phyloP scores from a whole-genome alignment of 164 flowering plant species.

The Euptelea pleiosperma region DNA sequence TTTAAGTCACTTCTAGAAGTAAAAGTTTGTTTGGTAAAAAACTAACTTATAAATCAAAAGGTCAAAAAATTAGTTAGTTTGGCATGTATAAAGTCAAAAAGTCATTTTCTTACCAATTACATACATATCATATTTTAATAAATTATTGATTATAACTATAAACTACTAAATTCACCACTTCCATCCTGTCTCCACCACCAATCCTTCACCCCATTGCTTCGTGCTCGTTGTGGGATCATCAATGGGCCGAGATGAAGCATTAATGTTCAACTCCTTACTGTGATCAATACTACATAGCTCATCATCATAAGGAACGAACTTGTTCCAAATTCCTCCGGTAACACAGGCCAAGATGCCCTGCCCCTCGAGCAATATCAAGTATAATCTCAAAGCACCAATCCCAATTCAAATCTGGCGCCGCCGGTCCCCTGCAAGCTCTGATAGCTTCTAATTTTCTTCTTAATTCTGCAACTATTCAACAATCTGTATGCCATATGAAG shows the following conservation, averaged over 20 bases:
- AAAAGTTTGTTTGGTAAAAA: no score
- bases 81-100: no score
- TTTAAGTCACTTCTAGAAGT: no score
- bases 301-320: conserved; percentile 48
- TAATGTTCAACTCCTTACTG: conserved; percentile 55
- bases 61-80: no score
- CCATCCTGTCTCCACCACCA: conserved; percentile 99
- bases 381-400: conserved; percentile 60
- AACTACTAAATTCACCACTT: conserved; percentile 78
- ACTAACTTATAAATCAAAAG: no score
- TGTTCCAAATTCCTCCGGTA: conserved; percentile 41
- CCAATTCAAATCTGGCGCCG: conserved; percentile 46
- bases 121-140: no score
- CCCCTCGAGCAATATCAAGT: conserved; percentile 66
- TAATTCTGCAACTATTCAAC: conserved; percentile 54
- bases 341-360: conserved; percentile 52
- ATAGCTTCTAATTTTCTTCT: conserved; percentile 17
- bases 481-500: conserved; percentile 50
- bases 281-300: conserved; percentile 51
- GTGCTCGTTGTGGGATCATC: conserved; percentile 28
- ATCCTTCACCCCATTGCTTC: conserved; percentile 89
- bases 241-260: conserved; percentile 18
- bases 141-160: no score
- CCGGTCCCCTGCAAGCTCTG: conserved; percentile 54
- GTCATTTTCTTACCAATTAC: no score